Evolutionary conservation across 1,139 yeast genomes (phyloP), one percentile per base, ranked within the genome.

Genomic region (Pichia sp.): DNA sequence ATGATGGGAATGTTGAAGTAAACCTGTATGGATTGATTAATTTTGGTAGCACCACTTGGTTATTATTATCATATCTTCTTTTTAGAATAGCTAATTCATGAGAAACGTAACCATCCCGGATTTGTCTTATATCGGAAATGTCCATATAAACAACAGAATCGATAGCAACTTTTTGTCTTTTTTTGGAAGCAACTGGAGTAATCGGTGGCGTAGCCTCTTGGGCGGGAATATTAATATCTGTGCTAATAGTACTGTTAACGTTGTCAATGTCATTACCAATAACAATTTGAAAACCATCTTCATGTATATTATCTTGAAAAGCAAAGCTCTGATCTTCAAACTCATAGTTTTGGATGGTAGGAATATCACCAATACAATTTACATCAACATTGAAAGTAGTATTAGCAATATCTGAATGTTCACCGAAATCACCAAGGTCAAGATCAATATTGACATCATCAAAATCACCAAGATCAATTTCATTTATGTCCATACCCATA

Each of bases 101-200:
- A 16, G 9, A 7, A 16, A 46, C 22, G 25, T 43, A 42, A 5
- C 44, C 51, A 29, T 52, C 55, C n/a, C 52, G 25, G 3, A 43
- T 51, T 22, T 28, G 30, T 19, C 36, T 43, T 11, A 50, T 45
- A 9, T 9, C 14, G 3, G 42, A 8, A 18, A 44, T 36, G 7
- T 36, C 41, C 41, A 36, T 36, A 19, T 36, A 19, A 10, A 36
- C 41, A 36, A 36, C 41, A 5, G 41, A 8, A 36, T 36, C 41
- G 19, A 36, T 19, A 5, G 41, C 41, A 36, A 36, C 14, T 19
- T 36, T 36, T 19, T 36, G 25, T 16, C 10, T 36, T 19, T 36
- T 36, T 11, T 25, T 19, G 11, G 25, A 18, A 36, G 13, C 6
- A 18, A 36, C 11, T 3, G 41, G 41, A 5, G 41, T 36, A 10